A percentile compares a stretch with the other conserved stretches of the same genome.
Conservation (phyloP, 2,329 filamentous ascomycete genomes). For the Scedosporium dehoogii region DNA sequence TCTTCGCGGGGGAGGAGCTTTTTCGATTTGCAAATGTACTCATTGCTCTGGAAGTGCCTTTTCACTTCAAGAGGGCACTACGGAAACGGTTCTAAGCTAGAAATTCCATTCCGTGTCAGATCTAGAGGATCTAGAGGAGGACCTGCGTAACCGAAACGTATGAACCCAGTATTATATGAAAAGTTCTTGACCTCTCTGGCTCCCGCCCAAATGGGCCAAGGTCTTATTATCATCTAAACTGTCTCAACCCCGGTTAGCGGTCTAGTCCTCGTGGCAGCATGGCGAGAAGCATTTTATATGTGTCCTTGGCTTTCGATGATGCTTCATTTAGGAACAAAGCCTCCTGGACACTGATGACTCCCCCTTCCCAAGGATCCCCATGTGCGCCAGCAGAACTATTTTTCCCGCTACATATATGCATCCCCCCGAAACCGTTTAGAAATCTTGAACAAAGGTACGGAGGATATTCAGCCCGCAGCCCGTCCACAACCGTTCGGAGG, state of each 20-base stretch:
- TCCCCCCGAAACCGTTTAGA: not conserved
- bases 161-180: not conserved
- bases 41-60: not conserved
- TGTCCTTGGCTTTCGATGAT: not conserved
- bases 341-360: not conserved
- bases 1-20: not conserved
- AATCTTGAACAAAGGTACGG: not conserved
- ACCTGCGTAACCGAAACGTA: not conserved
- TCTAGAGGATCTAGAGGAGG: not conserved
- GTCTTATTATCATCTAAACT: not conserved
- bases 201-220: not conserved
- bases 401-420: not conserved
- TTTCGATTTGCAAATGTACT: not conserved
- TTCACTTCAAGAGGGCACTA: not conserved
- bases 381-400: not conserved
- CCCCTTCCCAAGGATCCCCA: not conserved
- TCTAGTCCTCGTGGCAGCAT: not conserved
- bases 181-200: not conserved
- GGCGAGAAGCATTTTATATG: not conserved
- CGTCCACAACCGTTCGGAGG: not conserved
- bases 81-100: not conserved
- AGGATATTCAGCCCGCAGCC: not conserved
- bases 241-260: not conserved
- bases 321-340: not conserved
- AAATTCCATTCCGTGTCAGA: not conserved